phyloP scores from a whole-genome alignment of 345 rosid species.

The Camelina hispida region DNA sequence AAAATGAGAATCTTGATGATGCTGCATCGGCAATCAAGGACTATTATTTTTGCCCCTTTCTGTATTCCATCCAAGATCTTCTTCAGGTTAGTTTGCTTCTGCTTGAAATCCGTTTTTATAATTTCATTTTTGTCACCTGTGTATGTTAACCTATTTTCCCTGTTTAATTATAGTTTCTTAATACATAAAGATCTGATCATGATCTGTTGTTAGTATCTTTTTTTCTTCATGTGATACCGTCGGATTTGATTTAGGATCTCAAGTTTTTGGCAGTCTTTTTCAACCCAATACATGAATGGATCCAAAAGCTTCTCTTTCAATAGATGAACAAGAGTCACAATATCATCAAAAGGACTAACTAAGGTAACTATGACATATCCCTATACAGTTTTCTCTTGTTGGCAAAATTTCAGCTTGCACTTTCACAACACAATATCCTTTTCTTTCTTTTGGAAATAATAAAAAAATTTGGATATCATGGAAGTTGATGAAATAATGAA shows the following conservation, averaged over 20 bases:
- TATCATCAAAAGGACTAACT: slow-evolving; percentile 17
- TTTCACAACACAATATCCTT: slow-evolving; percentile 13
- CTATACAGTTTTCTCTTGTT: not conserved
- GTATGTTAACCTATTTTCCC: not conserved
- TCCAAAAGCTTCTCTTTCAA: slow-evolving; percentile 23
- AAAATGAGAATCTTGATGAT: slow-evolving; percentile 99
- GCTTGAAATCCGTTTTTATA: not conserved
- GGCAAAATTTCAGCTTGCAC: slow-evolving; percentile 14
- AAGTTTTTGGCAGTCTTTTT: slow-evolving; percentile 6
- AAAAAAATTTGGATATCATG: not conserved
- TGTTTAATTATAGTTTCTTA: not conserved
- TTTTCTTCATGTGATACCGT: slow-evolving; percentile 24
- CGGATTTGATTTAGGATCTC: slow-evolving; percentile 17
- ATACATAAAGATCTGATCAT: slow-evolving; percentile 24
- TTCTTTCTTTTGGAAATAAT: not conserved
- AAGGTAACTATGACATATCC: slow-evolving; percentile 14
- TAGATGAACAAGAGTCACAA: slow-evolving; percentile 14
- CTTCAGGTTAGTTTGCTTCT: slow-evolving; percentile 36
- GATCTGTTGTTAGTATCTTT: slow-evolving; percentile 11
- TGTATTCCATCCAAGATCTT: slow-evolving; percentile 32
- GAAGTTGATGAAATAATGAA: slow-evolving; percentile 30
- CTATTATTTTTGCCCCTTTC: slow-evolving; percentile 9
- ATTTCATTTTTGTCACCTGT: not conserved
- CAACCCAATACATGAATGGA: slow-evolving; percentile 13
- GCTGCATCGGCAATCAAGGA: slow-evolving; percentile 79